Base-by-base conservation (phyloP, 2,329 filamentous ascomycete species). In the Scortechinia acanthostroma region DNA sequence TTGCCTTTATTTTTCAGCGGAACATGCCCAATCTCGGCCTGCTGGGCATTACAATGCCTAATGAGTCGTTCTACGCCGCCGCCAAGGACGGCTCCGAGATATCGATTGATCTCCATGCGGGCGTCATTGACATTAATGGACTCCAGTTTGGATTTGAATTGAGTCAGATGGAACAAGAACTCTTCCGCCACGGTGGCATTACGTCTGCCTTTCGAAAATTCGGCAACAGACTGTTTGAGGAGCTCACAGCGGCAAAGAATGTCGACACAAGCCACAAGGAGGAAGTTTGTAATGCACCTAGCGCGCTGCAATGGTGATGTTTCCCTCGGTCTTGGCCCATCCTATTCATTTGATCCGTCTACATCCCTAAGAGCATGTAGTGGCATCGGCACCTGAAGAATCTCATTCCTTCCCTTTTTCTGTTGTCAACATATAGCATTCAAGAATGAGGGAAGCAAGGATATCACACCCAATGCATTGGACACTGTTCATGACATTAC, bases 21-120 rank as follows among this genome's bases (percentile, higher is more conserved):
- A 73, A 73, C 50, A 62, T 67, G 55, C 65, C 69, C 0, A 68
- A 57, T 25, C 52, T 72, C 0, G 69, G 70, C 0, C 58, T 73
- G 0, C 49, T 72, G 15, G 67, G 67, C 0, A 66, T 73, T 42
- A 57, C 54, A 2, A 59, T 73, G 13, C 43, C 47, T 0, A 61
- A 71, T 44, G 56, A 60, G 4, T 49, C 42, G 0, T 70, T 72
- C 49, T 70, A 61, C 46, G 55, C 61, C 3, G 49, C 53, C 1
- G 64, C 58, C 1, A 35, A 46, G 15, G 60, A 69, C 40, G 63
- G 64, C 0, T 45, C 45, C 0, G 54, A 57, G 2, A 64, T 71
- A 15, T 55, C 56, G 5, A 58, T 72, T 4, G 58, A 70, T 42
- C 46, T 67, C 3, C 43, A 25, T n/a, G n/a, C n/a, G n/a, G n/a